Evolutionary conservation across 768 basidiomycete species (phyloP).

Genomic region (Leucocoprinus birnbaumii): DNA sequence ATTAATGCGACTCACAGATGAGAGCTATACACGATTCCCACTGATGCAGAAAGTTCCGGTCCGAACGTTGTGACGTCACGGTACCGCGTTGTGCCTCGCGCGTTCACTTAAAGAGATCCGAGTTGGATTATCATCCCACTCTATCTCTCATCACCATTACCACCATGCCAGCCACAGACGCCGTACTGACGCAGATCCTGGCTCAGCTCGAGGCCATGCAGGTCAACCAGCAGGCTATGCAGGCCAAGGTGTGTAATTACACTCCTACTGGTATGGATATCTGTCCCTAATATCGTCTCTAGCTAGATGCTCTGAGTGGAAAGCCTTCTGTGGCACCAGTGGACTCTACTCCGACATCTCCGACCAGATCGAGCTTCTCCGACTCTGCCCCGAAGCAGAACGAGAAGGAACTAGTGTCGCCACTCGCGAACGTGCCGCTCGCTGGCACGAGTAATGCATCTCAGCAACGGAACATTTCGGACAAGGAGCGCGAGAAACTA

Average conservation of each 20-base stretch:
- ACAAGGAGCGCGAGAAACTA: conserved; percentile 69
- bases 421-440: conserved; percentile 15
- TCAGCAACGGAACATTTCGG: conserved; percentile 22
- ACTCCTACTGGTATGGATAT: not conserved
- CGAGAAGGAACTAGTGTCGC: conserved; percentile 1
- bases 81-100: not conserved
- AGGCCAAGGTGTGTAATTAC: conserved; percentile 61
- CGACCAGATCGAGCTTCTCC: conserved; percentile 22
- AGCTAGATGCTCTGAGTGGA: conserved; percentile 52
- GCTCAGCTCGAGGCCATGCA: conserved; percentile 69
- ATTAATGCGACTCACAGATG: too few relatives aligned
- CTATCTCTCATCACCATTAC: not conserved
- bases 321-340: conserved; percentile 21
- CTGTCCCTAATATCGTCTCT: not conserved
- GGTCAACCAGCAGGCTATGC: conserved; percentile 71
- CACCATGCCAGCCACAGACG: conserved; percentile 46
- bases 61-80: conserved; percentile 6
- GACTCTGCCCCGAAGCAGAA: not conserved
- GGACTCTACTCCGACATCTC: conserved; percentile 28
- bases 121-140: not conserved
- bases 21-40: too few relatives aligned
- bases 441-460: conserved; percentile 13
- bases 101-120: conserved; percentile 5
- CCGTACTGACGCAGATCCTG: conserved; percentile 70
- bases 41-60: too few relatives aligned